A percentile compares a stretch with the other conserved stretches of the same genome.
Evolutionary conservation across 1,284 basidiomycete genomes (phyloP).

Genomic region (Malassezia restricta): DNA sequence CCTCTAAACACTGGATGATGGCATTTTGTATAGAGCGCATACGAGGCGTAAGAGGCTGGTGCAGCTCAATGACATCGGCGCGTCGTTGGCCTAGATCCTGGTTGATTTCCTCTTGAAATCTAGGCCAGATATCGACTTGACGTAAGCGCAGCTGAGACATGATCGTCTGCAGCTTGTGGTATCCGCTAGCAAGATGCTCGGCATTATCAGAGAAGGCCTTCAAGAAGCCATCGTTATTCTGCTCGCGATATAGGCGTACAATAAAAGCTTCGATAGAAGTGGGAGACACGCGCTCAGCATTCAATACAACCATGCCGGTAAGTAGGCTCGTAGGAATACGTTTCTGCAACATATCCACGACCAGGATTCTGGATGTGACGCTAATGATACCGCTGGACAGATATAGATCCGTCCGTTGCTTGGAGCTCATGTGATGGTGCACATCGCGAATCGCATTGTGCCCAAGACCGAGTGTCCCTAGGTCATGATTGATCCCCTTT

Average conservation of each 20-base stretch:
- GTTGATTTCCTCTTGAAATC: conserved; percentile 57
- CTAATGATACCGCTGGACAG: conserved; percentile 58
- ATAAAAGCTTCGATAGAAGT: conserved; percentile 45
- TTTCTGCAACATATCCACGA: conserved; percentile 80
- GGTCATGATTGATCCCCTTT: conserved; percentile 75
- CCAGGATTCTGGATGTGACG: conserved; percentile 82
- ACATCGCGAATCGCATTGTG: conserved; percentile 73
- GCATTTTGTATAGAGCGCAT: conserved; percentile 86
- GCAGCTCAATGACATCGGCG: conserved; percentile 84
- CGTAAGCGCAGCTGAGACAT: conserved; percentile 83
- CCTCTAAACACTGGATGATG: conserved; percentile 87
- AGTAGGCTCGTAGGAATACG: conserved; percentile 74
- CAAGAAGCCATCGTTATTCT: conserved; percentile 59
- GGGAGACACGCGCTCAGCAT: conserved; percentile 72
- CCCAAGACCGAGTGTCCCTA: conserved; percentile 78
- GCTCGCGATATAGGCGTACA: conserved; percentile 29
- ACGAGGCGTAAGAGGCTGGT: conserved; percentile 68
- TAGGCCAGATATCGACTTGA: conserved; percentile 76
- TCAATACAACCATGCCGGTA: conserved; percentile 82
- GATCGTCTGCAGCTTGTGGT: conserved; percentile 80
- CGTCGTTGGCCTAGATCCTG: conserved; percentile 47
- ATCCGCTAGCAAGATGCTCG: conserved; percentile 78
- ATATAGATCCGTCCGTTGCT: conserved; percentile 50
- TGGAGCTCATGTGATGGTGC: conserved; percentile 68
- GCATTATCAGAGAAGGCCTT: conserved; percentile 96